Base-by-base conservation (phyloP, 164 flowering plant species). In the Platanus orientalis region DNA sequence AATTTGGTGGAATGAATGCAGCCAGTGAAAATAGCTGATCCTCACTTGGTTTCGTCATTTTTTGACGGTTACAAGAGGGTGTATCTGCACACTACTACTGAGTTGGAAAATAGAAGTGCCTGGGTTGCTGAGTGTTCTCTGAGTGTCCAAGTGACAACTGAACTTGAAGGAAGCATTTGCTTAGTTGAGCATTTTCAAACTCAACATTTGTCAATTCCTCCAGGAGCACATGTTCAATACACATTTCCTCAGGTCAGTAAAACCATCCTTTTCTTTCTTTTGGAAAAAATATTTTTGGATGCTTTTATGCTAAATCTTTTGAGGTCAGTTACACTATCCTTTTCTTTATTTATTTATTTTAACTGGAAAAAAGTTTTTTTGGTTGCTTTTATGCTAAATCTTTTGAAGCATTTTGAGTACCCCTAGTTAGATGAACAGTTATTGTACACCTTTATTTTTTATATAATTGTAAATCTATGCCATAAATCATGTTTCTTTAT, bases 1-100 rank as follows among this genome's bases (percentile, higher is more conserved):
- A 21, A 36, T 9, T 30, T 16, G 13, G 56, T 73, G 9, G 28
- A 50, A 44, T 72, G 64, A 63, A 40, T 84, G 84, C 99, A 95
- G 99, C 96, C 97, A 0, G 97, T 92, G 60, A 92, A 86, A 77
- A 79, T 95, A 66, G 67, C 70, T 40, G 97, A 95, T 83, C 99
- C 99, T 39, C 99, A 95, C 81, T 70, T 95, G 87, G 99, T 90
- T 60, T 84, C 99, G 42, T 67, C 99, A 45, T 92, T 95, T 76
- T 95, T 84, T 76, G 99, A 95, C 76, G 55, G 78, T 62, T 82
- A 81, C 62, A 83, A 68, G 74, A 86, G 94, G 70, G 89, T 77
- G 20, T 95, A 92, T 76, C 76, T 95, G 64, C 94, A 95, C 65
- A 58, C 84, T 32, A 86, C 97, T 17, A 55, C 77, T 45, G 97